A percentile compares a stretch with the other conserved stretches of the same genome.
Conservation (phyloP, 768 basidiomycete species). For the Termitomyces sp. region DNA sequence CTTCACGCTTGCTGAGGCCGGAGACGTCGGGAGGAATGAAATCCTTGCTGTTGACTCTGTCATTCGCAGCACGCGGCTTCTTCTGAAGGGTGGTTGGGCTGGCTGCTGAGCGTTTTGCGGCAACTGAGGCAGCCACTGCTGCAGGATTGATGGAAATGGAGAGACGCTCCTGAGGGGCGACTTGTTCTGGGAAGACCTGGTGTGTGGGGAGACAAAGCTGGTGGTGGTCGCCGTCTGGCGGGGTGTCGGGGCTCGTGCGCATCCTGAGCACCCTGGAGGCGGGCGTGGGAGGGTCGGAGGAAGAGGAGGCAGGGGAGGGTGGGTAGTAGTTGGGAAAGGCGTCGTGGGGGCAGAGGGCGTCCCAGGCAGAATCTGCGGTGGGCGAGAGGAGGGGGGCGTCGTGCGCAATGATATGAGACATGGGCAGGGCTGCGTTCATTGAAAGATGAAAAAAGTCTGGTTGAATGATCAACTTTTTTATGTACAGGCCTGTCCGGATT, state of each 20-base stretch:
- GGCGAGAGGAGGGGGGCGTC: constrained; percentile 62
- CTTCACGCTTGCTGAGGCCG: constrained; percentile 87
- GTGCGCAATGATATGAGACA: constrained; percentile 56
- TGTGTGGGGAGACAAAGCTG: constrained; percentile 65
- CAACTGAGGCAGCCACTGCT: constrained; percentile 23
- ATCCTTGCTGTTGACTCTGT: constrained; percentile 67
- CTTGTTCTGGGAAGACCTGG: constrained; percentile 54
- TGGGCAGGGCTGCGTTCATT: constrained; percentile 36
- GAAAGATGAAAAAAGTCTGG: constrained; percentile 17
- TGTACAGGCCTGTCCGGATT: constrained; percentile 25
- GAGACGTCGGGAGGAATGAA: constrained; percentile 87
- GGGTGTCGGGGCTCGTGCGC: constrained; percentile 41
- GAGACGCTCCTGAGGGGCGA: constrained; percentile 32
- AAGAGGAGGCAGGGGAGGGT: constrained; percentile 46
- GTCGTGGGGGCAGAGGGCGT: constrained; percentile 40
- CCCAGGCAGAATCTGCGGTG: constrained; percentile 46
- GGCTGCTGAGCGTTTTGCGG: constrained; percentile 44
- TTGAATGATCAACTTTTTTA: constrained; percentile 25
- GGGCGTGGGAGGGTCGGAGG: constrained; percentile 44
- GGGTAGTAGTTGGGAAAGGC: constrained; percentile 47
- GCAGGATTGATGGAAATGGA: constrained; percentile 32
- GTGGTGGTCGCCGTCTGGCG: constrained; percentile 38
- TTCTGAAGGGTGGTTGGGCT: constrained; percentile 36
- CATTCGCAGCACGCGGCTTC: constrained; percentile 42
- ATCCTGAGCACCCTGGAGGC: constrained; percentile 48